A percentile compares a stretch with the other conserved stretches of the same genome.
Evolutionary conservation across 495 filamentous ascomycete genomes (phyloP).

Genomic region (Penicillium simplicissimum): DNA sequence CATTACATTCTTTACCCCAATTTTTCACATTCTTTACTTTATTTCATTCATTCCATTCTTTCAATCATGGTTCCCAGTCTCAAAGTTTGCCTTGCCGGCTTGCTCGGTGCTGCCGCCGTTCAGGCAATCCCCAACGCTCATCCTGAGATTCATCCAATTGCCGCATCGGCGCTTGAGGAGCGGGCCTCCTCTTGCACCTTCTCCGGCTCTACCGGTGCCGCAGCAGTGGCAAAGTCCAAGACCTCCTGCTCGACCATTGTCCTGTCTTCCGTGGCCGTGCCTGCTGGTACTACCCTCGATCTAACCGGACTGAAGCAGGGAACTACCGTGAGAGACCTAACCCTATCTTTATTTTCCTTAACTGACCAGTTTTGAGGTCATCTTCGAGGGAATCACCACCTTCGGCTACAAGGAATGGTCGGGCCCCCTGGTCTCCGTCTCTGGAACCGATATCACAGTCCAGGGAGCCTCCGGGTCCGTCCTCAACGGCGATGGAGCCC

Average conservation of each 20-base stretch:
- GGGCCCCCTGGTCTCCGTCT: conserved; percentile 50
- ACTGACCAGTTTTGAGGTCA: conserved; percentile 35
- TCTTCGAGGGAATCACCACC: conserved; percentile 52
- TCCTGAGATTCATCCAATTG: neutral
- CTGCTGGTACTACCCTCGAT: conserved; percentile 54
- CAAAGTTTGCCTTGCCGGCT: conserved; percentile 9
- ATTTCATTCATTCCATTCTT: neutral
- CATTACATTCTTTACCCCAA: neutral
- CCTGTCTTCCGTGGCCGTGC: conserved; percentile 47
- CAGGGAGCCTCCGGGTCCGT: conserved; percentile 38
- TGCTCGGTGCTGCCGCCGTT: conserved; percentile 10
- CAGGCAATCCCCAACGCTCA: neutral
- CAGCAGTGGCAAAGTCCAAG: conserved; percentile 42
- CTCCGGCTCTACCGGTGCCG: conserved; percentile 27
- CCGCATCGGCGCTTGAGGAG: conserved; percentile 13
- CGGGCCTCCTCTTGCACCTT: conserved; percentile 22
- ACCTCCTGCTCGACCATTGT: conserved; percentile 53
- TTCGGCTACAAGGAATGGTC: conserved; percentile 56
- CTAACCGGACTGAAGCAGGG: conserved; percentile 46
- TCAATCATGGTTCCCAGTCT: conserved; percentile 9
- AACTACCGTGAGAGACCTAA: conserved; percentile 34
- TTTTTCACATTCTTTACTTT: conserved; percentile 2
- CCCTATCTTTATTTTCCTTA: neutral
- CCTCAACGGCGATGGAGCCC: conserved; percentile 45
- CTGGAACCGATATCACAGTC: conserved; percentile 50